phyloP scores from a whole-genome alignment of 129 eudicot species.

The Glebionis coronaria region DNA sequence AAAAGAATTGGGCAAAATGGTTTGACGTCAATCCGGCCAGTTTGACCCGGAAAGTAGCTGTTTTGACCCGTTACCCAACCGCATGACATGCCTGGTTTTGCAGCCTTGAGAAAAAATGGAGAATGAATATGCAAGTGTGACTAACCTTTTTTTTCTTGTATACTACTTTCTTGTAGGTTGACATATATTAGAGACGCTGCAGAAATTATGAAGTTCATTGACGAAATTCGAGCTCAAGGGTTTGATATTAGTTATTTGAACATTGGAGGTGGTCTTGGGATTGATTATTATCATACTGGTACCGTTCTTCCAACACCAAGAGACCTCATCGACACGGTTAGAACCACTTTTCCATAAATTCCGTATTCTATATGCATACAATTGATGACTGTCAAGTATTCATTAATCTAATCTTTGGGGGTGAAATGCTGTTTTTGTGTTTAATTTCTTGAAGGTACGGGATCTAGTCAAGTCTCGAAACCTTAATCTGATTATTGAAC shows the following conservation, averaged over 20 bases:
- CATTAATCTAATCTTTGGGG: background rate
- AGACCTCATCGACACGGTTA: conserved; percentile 78
- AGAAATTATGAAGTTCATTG: conserved; percentile 69
- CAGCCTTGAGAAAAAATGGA: background rate
- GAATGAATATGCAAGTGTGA: too few relatives aligned
- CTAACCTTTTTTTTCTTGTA: background rate
- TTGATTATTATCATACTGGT: conserved; percentile 85
- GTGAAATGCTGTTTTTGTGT: conserved; percentile 1
- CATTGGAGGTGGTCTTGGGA: conserved; percentile 95
- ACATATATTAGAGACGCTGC: conserved; percentile 90
- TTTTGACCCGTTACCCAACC: too few relatives aligned
- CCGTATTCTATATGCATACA: too few relatives aligned
- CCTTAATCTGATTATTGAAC: conserved; percentile 90
- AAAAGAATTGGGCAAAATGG: too few relatives aligned
- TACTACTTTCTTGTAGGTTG: conserved; percentile 48
- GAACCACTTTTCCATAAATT: conserved; percentile 2
- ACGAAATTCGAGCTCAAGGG: conserved; percentile 81
- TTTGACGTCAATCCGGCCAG: too few relatives aligned
- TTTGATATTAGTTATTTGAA: conserved; percentile 84
- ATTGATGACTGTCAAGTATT: background rate
- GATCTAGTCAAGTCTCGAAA: conserved; percentile 72
- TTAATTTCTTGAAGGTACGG: conserved; percentile 57
- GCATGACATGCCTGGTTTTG: too few relatives aligned
- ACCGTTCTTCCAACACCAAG: conserved; percentile 88
- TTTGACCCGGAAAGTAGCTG: too few relatives aligned